Evolutionary conservation across 2,329 filamentous ascomycete species (phyloP), one percentile per base, ranked within the genome.

Genomic region (Paramyrothecium sp.): DNA sequence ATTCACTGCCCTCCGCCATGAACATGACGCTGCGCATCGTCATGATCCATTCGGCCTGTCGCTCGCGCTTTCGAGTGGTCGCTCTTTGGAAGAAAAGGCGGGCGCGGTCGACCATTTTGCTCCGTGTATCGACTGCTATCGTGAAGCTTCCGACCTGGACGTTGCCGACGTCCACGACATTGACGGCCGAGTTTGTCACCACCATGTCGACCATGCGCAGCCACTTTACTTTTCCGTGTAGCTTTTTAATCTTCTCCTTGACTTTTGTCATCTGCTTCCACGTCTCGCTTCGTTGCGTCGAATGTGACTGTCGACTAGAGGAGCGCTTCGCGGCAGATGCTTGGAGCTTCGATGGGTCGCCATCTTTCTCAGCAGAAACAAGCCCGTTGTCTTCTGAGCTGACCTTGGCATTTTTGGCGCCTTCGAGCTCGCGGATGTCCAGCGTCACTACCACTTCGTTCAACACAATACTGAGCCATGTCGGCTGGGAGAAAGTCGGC

Each of bases 401-500:
- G 59, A 64, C 30, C 17, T 64, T 62, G 44, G 55, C 38, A 1
- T 68, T 57, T 63, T 80, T 82, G 55, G 77, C 78, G 23, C 76
- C 76, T 63, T 85, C 83, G 47, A 95, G 74, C 51, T 86, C 83
- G 59, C 84, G 83, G 50, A 92, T 78, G 69, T 99, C 91, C 48
- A 98, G 73, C 0, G 91, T 96, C 53, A 99, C 82, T 53, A 88
- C 90, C 53, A 97, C 79, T 70, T 97, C 95, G 67, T 87, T 91
- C 58, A 99, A 76, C 10, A 95, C 90, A 53, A 99, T 81, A 71
- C 93, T 98, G 66, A 97, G 79, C 92, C 94, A 98, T 61, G 96
- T 98, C 49, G 95, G 95, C 72, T 98, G 92, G 51, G 94, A 92
- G 75, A 99, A 98, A 7, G 95, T 98, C 13, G 95, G 95, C 4